Base-by-base conservation (phyloP, 495 filamentous ascomycete genomes). In the Xylaria nigripes region DNA sequence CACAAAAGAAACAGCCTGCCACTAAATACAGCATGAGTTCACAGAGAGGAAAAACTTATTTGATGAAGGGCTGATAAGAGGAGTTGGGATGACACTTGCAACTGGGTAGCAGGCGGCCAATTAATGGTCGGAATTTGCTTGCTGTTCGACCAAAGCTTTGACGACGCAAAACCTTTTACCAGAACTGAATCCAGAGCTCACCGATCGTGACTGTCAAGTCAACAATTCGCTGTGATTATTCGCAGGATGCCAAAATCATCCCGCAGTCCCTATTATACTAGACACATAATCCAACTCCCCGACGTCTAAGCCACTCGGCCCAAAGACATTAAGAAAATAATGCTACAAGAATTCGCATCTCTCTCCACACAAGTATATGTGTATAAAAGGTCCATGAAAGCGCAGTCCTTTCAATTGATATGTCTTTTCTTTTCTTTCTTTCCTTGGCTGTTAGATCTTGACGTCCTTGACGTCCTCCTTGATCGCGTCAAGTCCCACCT, bases 1-100 rank as follows among this genome's bases (percentile, higher is more conserved):
- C 40, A 79, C 80, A 27, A 97, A 95, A 78, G 83, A 86, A 38
- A 86, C 89, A 49, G 91, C 93, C 45, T 98, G 93, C 70, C 93
- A 98, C 74, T 97, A 64, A 60, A 55, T 19, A n/a, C 27, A 16
- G 4, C 44, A 21, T 29, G 42, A 36, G 13, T 36, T 36, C 13
- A 12, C 36, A 16, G 36, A 40, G 16, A 22, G 6, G 10, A 15
- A 19, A 16, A 19, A 27, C 24, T 15, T 46, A 8, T 40, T 12
- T 38, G 36, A 6, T 7, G 8, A 23, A n/a, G n/a, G 46, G 24
- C 36, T 34, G 15, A n/a, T n/a, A n/a, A 6, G n/a, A 10, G 41
- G 25, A 18, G 40, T 3, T 45, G 10, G 24, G 24, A 2, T 45
- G 29, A 45, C 9, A 23, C 23, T 44, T 10, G 15, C 40, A 29